Conservation (phyloP, 352 stramenopile species). For the Globisporangium paroecandrum region DNA sequence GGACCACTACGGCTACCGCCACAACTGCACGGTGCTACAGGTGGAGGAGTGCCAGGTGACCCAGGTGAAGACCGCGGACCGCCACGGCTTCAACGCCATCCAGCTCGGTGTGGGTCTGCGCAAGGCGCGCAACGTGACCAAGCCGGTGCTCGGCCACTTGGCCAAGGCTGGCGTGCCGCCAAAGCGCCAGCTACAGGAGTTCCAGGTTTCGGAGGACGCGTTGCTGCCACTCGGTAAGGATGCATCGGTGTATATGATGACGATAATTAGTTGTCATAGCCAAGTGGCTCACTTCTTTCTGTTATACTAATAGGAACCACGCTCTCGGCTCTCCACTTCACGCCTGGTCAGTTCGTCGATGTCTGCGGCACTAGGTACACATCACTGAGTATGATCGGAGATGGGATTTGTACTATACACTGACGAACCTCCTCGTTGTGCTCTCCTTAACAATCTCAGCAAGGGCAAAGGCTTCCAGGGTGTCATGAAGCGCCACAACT, state of each 20-base stretch:
- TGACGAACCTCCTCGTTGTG: neutral
- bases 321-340: conserved; percentile 97
- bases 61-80: conserved; percentile 93
- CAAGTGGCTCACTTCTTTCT: neutral
- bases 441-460: conserved; percentile 16
- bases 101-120: conserved; percentile 95
- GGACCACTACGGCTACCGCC: conserved; percentile 95
- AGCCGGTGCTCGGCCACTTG: conserved; percentile 91
- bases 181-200: conserved; percentile 95
- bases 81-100: conserved; percentile 93
- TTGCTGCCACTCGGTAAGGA: conserved; percentile 73
- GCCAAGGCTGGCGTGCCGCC: conserved; percentile 89
- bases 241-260: neutral
- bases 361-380: conserved; percentile 88
- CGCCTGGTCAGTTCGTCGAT: conserved; percentile 97
- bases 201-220: conserved; percentile 90
- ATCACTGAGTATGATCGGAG: neutral
- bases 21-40: conserved; percentile 94
- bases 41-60: conserved; percentile 92
- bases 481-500: conserved; percentile 98
- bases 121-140: conserved; percentile 96
- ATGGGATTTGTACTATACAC: too few relatives aligned
- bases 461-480: conserved; percentile 91
- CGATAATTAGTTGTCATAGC: neutral
- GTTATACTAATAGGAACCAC: conserved; percentile 45